Percentiles rank a stretch among this genome's conserved stretches.
These are phyloP conservation scores for Trametes coccinea DNA, from an alignment of 768 basidiomycete species.

Conservation along the genomic window DNA sequence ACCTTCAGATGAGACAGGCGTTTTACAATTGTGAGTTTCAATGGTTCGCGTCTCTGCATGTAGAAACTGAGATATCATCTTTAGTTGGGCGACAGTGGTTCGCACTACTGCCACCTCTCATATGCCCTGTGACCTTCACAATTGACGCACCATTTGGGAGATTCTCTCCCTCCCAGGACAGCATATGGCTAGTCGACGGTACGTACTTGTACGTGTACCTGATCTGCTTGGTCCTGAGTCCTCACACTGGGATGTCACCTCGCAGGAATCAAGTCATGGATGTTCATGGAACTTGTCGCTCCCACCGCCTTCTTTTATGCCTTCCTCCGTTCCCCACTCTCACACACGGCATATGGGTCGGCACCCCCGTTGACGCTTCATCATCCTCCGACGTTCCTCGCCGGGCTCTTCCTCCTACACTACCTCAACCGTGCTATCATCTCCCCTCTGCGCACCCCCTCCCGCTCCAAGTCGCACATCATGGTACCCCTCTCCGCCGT, in stretches of 20 bases:
- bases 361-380: slow-evolving; percentile 33
- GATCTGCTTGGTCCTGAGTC: too few species aligned
- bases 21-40: slow-evolving; percentile 14
- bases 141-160: slow-evolving; percentile 82
- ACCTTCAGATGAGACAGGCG: background rate
- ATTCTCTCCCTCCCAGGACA: slow-evolving; percentile 52
- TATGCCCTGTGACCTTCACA: slow-evolving; percentile 44
- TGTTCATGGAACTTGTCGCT: slow-evolving; percentile 72
- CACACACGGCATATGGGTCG: slow-evolving; percentile 32
- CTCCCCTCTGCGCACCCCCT: slow-evolving; percentile 78
- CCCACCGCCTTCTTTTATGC: slow-evolving; percentile 55
- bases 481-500: slow-evolving; percentile 55
- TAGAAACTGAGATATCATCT: background rate
- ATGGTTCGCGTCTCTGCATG: background rate
- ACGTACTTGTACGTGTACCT: slow-evolving; percentile 4
- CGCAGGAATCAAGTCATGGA: slow-evolving; percentile 59
- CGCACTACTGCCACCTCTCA: slow-evolving; percentile 40
- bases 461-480: slow-evolving; percentile 74
- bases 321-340: slow-evolving; percentile 51
- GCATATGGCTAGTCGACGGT: slow-evolving; percentile 60
- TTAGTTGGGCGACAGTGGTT: slow-evolving; percentile 47
- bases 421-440: slow-evolving; percentile 83
- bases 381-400: slow-evolving; percentile 51
- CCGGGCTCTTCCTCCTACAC: slow-evolving; percentile 65
- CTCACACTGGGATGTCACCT: too few species aligned